A percentile compares a stretch with the other conserved stretches of the same genome.
Conservation (phyloP, 1,284 basidiomycete species). For the Leccinum solheimii region DNA sequence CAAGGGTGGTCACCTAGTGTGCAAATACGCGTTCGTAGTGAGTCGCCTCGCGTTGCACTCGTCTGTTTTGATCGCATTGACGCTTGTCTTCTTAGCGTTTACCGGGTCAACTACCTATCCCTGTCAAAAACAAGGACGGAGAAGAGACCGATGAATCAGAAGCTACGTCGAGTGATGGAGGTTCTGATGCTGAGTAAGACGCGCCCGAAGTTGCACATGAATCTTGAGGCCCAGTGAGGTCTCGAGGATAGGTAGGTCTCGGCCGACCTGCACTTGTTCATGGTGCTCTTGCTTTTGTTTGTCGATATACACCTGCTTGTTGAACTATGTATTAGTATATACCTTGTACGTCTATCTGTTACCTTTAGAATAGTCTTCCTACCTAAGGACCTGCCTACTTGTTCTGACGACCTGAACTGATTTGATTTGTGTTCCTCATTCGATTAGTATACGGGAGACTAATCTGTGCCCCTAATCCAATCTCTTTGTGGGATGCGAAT, state of each 20-base stretch:
- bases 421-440: no score
- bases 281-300: not conserved
- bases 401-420: no score
- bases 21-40: slow-evolving; percentile 79
- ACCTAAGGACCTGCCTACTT: no score
- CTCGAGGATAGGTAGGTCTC: not conserved
- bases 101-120: slow-evolving; percentile 57
- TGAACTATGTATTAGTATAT: not conserved
- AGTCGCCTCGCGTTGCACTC: slow-evolving; percentile 13
- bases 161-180: slow-evolving; percentile 5
- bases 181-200: slow-evolving; percentile 16
- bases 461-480: no score
- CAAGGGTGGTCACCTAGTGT: slow-evolving; percentile 64
- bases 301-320: not conserved
- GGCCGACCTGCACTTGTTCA: not conserved
- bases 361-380: not conserved
- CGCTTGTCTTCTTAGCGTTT: slow-evolving; percentile 47
- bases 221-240: not conserved
- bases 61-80: not conserved
- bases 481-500: no score
- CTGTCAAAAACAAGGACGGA: slow-evolving; percentile 33
- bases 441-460: no score
- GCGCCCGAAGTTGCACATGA: not conserved
- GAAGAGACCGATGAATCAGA: slow-evolving; percentile 17
- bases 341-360: not conserved